A percentile compares a stretch with the other conserved stretches of the same genome.
Evolutionary conservation across 163 green algal genomes (phyloP).

Genomic region (Scenedesmus sp.): DNA sequence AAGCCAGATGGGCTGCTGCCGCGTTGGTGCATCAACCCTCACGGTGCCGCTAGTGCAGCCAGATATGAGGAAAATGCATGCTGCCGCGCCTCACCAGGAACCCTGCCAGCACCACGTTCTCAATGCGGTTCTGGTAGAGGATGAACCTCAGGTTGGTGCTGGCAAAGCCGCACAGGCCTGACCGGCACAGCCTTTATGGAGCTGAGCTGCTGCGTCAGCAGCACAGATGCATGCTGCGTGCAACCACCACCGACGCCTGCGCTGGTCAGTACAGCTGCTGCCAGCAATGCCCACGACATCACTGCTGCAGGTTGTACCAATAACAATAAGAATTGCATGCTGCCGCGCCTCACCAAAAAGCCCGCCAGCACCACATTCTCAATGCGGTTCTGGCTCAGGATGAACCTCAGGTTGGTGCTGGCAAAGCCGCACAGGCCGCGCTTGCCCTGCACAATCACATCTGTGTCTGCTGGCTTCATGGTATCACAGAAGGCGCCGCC

Average conservation of each 20-base stretch:
- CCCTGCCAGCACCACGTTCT: slow-evolving; percentile 57
- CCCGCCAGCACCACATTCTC: slow-evolving; percentile 57
- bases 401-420: slow-evolving; percentile 53
- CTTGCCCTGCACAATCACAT: slow-evolving; percentile 64
- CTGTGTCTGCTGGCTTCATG: slow-evolving; percentile 53
- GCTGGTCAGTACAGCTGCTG: background rate
- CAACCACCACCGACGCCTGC: background rate
- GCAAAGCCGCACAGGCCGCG: slow-evolving; percentile 68
- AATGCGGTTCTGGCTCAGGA: slow-evolving; percentile 57
- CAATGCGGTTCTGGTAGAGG: slow-evolving; percentile 55
- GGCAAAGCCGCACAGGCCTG: slow-evolving; percentile 67
- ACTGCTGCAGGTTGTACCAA: too few species aligned
- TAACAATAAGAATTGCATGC: background rate
- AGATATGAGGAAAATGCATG: too few species aligned
- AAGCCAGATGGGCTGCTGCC: too few species aligned
- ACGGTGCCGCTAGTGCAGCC: too few species aligned
- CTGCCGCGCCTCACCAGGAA: slow-evolving; percentile 57
- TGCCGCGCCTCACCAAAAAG: slow-evolving; percentile 56
- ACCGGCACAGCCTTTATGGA: too few species aligned
- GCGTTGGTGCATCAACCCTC: too few species aligned
- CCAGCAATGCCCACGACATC: too few species aligned
- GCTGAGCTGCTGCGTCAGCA: background rate
- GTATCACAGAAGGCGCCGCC: slow-evolving; percentile 61
- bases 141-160: slow-evolving; percentile 55
- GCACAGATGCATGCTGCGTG: background rate